Conservation (phyloP, 2,329 filamentous ascomycete species). For the Colletotrichum abscissum region DNA sequence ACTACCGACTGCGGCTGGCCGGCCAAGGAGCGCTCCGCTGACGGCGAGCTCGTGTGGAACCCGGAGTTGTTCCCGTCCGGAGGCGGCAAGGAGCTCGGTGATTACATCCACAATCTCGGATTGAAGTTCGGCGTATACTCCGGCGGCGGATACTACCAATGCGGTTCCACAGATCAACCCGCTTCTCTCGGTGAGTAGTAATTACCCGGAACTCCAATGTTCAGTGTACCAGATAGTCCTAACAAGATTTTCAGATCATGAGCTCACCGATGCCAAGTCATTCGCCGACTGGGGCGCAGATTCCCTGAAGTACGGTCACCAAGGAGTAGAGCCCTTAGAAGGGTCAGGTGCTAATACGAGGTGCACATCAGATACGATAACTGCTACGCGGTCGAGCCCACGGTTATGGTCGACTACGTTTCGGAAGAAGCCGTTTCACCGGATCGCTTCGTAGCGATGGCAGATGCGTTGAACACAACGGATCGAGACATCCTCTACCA, state of each 20-base stretch:
- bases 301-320: slow-evolving; percentile 59
- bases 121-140: slow-evolving; percentile 68
- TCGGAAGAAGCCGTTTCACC: slow-evolving; percentile 52
- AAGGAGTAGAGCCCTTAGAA: neutral
- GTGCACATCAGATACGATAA: slow-evolving; percentile 54
- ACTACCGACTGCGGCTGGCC: slow-evolving; percentile 71
- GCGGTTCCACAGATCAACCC: slow-evolving; percentile 53
- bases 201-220: neutral
- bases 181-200: slow-evolving; percentile 53
- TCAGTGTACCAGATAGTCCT: neutral
- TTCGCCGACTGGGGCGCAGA: slow-evolving; percentile 59
- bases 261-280: slow-evolving; percentile 52
- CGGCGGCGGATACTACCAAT: slow-evolving; percentile 57
- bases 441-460: slow-evolving; percentile 59
- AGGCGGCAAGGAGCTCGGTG: slow-evolving; percentile 56
- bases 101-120: slow-evolving; percentile 60
- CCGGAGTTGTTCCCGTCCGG: slow-evolving; percentile 60
- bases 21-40: slow-evolving; percentile 47
- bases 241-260: slow-evolving; percentile 45
- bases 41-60: slow-evolving; percentile 63
- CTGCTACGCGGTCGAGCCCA: slow-evolving; percentile 56
- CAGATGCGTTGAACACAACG: slow-evolving; percentile 49
- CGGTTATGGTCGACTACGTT: slow-evolving; percentile 54
- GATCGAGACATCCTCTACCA: slow-evolving; percentile 59
- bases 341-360: neutral